phyloP scores from a whole-genome alignment of 2,329 filamentous ascomycete species.

The Chaetomiaceae sp. region DNA sequence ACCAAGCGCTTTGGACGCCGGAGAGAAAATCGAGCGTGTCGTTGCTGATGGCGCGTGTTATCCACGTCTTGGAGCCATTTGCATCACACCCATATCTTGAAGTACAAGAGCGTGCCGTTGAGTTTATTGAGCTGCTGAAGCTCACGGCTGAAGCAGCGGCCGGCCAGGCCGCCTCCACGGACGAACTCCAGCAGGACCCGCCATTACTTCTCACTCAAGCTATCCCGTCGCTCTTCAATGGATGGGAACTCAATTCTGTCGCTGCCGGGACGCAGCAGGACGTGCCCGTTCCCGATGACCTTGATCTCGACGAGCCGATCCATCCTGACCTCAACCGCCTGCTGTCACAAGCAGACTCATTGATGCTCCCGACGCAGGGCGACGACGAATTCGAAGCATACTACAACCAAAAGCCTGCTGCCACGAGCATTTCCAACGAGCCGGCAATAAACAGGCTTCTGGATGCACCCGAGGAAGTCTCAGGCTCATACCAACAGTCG shows the following conservation, averaged over 20 bases:
- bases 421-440: slow-evolving; percentile 46
- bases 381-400: slow-evolving; percentile 65
- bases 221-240: slow-evolving; percentile 80
- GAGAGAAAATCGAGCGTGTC: slow-evolving; percentile 70
- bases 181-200: slow-evolving; percentile 56
- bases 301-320: slow-evolving; percentile 79
- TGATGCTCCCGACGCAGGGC: slow-evolving; percentile 47
- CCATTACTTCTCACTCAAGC: slow-evolving; percentile 86
- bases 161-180: slow-evolving; percentile 57
- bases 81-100: slow-evolving; percentile 81
- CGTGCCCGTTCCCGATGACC: slow-evolving; percentile 69
- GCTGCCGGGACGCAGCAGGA: slow-evolving; percentile 77
- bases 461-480: slow-evolving; percentile 42
- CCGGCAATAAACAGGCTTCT: slow-evolving; percentile 53
- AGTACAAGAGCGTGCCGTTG: slow-evolving; percentile 90
- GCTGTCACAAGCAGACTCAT: slow-evolving; percentile 54
- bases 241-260: slow-evolving; percentile 88
- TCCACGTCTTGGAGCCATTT: slow-evolving; percentile 76
- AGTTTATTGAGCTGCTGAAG: slow-evolving; percentile 85
- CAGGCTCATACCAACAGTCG: slow-evolving; percentile 53
- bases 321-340: slow-evolving; percentile 68
- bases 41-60: slow-evolving; percentile 74
- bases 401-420: slow-evolving; percentile 54
- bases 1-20: slow-evolving; percentile 63
- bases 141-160: slow-evolving; percentile 77